phyloP scores from a whole-genome alignment of 352 stramenopile genomes.

The Phytophthora pistaciae region DNA sequence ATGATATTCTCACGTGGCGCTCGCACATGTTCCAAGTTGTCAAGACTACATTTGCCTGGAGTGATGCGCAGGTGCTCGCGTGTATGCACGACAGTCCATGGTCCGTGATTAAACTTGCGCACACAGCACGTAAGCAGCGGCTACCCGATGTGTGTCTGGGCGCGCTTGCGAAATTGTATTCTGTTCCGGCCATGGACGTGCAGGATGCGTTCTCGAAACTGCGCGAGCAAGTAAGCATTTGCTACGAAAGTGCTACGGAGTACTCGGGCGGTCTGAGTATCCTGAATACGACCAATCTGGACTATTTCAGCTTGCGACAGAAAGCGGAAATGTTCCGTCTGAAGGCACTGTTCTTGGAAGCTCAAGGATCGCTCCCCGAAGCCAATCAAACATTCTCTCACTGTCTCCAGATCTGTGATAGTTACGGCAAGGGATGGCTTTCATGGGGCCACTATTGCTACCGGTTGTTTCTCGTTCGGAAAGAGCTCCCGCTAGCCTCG shows the following conservation, averaged over 20 bases:
- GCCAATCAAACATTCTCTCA: conserved; percentile 94
- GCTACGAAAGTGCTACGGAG: conserved; percentile 89
- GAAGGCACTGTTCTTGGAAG: conserved; percentile 92
- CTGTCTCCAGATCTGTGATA: conserved; percentile 92
- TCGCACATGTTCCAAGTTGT: conserved; percentile 94
- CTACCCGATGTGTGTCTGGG: conserved; percentile 89
- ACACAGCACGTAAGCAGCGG: conserved; percentile 92
- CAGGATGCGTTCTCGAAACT: conserved; percentile 94
- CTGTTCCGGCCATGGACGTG: conserved; percentile 93
- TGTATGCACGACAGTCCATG: conserved; percentile 94
- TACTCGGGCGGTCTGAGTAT: conserved; percentile 91
- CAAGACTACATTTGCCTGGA: conserved; percentile 90
- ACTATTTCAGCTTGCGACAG: conserved; percentile 93
- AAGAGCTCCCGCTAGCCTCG: conserved; percentile 80
- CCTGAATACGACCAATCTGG: conserved; percentile 94
- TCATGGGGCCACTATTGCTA: conserved; percentile 95
- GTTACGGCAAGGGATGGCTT: conserved; percentile 95
- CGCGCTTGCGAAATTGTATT: conserved; percentile 88
- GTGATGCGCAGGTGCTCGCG: conserved; percentile 88
- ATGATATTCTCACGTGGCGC: conserved; percentile 94
- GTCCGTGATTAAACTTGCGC: conserved; percentile 93
- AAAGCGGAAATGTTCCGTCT: conserved; percentile 94
- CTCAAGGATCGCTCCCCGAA: conserved; percentile 76
- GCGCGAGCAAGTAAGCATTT: conserved; percentile 94
- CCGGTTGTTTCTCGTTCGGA: conserved; percentile 78